Evolutionary conservation across 441 rosid species (phyloP).

Genomic region (Populus trichocarpa): DNA sequence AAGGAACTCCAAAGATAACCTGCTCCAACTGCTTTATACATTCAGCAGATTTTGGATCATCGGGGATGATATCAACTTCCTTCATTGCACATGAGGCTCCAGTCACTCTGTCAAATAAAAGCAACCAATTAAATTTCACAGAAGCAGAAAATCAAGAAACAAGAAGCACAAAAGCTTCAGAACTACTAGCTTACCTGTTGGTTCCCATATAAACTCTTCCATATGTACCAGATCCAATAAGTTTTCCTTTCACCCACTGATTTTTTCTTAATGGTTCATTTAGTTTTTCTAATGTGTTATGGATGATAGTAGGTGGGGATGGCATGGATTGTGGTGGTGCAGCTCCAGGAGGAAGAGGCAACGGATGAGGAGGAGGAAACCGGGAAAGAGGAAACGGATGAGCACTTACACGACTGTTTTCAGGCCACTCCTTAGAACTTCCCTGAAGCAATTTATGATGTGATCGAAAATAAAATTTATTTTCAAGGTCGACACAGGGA

Average conservation of each 20-base stretch:
- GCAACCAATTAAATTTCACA: background rate
- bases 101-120: constrained; percentile 52
- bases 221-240: constrained; percentile 73
- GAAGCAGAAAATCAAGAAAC: constrained; percentile 3
- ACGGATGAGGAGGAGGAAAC: constrained; percentile 32
- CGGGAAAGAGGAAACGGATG: constrained; percentile 71
- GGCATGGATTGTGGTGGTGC: constrained; percentile 17
- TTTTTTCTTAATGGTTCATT: constrained; percentile 24
- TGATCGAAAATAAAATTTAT: constrained; percentile 20
- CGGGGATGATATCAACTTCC: constrained; percentile 78
- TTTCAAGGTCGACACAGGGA: constrained; percentile 13
- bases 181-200: constrained; percentile 34
- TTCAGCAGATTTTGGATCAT: constrained; percentile 82
- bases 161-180: background rate
- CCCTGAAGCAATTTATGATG: constrained; percentile 26
- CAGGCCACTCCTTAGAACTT: constrained; percentile 32
- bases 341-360: constrained; percentile 65
- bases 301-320: constrained; percentile 19
- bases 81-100: constrained; percentile 95
- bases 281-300: constrained; percentile 26
- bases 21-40: constrained; percentile 85
- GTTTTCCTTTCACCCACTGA: constrained; percentile 75
- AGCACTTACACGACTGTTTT: constrained; percentile 29
- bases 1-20: constrained; percentile 35
- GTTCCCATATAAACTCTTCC: constrained; percentile 67